These are phyloP conservation scores for Leishmania martiniquensis DNA, from an alignment of 208 protist species.

Conservation along the genomic window DNA sequence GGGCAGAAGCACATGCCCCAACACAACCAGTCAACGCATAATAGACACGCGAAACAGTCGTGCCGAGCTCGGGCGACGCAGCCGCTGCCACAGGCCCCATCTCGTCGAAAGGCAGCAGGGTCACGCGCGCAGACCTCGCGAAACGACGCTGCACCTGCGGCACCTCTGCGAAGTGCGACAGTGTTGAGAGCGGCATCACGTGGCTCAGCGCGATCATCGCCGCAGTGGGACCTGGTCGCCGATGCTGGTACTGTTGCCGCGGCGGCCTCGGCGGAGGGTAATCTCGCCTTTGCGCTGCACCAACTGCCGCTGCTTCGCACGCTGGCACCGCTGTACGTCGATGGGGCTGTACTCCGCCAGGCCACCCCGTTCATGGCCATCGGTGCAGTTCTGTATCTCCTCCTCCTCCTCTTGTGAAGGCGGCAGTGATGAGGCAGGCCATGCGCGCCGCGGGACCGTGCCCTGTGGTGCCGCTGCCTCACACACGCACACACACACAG, in stretches of 20 bases:
- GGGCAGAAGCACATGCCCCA: not conserved
- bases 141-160: not conserved
- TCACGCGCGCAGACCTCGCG: not conserved
- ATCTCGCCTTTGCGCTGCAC: not conserved
- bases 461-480: not conserved
- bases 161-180: not conserved
- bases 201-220: not conserved
- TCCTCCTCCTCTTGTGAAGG: slow-evolving; percentile 26
- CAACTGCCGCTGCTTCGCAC: not conserved
- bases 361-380: slow-evolving; percentile 26
- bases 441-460: not conserved
- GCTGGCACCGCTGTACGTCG: not conserved
- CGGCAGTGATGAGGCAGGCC: not conserved
- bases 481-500: not conserved
- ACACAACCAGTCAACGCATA: not conserved
- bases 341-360: slow-evolving; percentile 21
- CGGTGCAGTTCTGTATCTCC: slow-evolving; percentile 14
- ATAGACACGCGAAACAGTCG: not conserved
- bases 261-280: not conserved
- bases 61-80: not conserved
- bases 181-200: not conserved
- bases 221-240: not conserved
- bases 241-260: not conserved
- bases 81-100: not conserved
- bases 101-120: not conserved